A percentile compares a stretch with the other conserved stretches of the same genome.
Conservation (phyloP, 192 early-diverging fungal genomes). For the Lunasporangiospora selenospora region DNA sequence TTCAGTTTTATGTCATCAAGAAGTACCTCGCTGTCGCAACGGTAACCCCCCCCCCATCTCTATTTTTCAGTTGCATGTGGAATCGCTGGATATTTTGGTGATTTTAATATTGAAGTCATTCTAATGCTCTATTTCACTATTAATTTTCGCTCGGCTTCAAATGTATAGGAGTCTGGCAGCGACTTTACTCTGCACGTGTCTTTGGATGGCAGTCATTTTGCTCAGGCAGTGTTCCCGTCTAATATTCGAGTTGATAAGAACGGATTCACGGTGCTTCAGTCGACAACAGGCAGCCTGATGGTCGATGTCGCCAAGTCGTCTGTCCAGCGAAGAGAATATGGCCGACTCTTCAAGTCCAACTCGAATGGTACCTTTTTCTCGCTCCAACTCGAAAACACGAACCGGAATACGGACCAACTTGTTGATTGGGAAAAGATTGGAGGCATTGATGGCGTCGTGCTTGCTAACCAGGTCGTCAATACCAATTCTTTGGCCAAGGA, state of each 20-base stretch:
- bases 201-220: constrained; percentile 75
- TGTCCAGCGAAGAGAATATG: constrained; percentile 59
- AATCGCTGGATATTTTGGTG: too few relatives aligned
- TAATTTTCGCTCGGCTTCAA: neutral
- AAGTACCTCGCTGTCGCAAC: constrained; percentile 75
- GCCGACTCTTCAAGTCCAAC: constrained; percentile 89
- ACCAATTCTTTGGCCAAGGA: constrained; percentile 64
- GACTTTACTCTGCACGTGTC: constrained; percentile 75
- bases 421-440: constrained; percentile 96
- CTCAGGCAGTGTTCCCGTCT: constrained; percentile 85
- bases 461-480: constrained; percentile 91
- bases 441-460: constrained; percentile 82
- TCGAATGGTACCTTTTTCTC: constrained; percentile 84
- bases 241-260: constrained; percentile 73
- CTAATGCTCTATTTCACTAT: neutral
- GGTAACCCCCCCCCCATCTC: too few relatives aligned
- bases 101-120: neutral
- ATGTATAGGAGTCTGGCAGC: constrained; percentile 40
- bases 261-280: constrained; percentile 88
- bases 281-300: constrained; percentile 78
- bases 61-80: too few relatives aligned
- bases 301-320: constrained; percentile 77
- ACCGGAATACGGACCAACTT: constrained; percentile 70
- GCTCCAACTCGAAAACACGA: constrained; percentile 77
- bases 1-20: constrained; percentile 79